These are phyloP conservation scores for Entomophthora muscae DNA, from an alignment of 371 early-diverging fungal genomes.

Conservation along the genomic window DNA sequence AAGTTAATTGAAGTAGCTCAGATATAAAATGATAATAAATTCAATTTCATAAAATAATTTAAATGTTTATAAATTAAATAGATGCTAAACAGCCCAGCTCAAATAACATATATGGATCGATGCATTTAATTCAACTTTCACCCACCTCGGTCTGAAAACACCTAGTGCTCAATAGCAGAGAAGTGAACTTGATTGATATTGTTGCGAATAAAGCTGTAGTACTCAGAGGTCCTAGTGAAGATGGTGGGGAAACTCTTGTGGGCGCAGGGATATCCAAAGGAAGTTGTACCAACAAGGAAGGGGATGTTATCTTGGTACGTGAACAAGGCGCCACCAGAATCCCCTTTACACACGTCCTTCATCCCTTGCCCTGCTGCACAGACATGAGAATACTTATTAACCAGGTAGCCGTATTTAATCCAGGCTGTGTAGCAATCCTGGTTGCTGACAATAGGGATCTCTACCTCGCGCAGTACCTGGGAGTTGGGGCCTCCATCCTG, in stretches of 20 bases:
- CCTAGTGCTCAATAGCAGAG: too few relatives aligned
- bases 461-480: not conserved
- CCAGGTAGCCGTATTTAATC: not conserved
- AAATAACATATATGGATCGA: too few relatives aligned
- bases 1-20: too few relatives aligned
- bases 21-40: too few relatives aligned
- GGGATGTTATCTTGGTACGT: too few relatives aligned
- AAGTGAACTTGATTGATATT: too few relatives aligned
- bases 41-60: too few relatives aligned
- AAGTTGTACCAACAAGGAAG: not conserved
- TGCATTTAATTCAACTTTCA: too few relatives aligned
- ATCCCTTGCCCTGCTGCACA: conserved; percentile 6
- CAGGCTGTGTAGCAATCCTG: not conserved
- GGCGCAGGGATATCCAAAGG: conserved; percentile 4
- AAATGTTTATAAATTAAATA: too few relatives aligned
- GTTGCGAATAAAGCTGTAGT: too few relatives aligned
- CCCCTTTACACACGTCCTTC: conserved; percentile 6
- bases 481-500: not conserved
- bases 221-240: not conserved
- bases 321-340: conserved; percentile 6
- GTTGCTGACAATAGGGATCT: not conserved
- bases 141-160: too few relatives aligned
- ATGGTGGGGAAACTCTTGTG: not conserved
- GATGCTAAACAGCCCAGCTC: too few relatives aligned
- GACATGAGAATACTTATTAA: not conserved